Base-by-base conservation (phyloP, 495 filamentous ascomycete genomes). In the Penicillium cosmopolitanum region DNA sequence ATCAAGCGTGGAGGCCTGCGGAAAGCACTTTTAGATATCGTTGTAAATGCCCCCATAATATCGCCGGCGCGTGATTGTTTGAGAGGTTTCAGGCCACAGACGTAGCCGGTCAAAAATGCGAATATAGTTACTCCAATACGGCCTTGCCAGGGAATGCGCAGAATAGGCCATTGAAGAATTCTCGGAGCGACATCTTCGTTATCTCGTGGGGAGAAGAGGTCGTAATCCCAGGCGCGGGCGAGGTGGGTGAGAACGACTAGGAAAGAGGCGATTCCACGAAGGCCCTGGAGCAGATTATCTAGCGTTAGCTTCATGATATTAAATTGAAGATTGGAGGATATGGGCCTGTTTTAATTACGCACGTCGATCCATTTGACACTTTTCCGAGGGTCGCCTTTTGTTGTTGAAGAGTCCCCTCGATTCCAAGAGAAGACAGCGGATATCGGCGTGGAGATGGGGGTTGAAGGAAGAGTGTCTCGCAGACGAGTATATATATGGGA, bases 361-460 rank as follows among this genome's bases (percentile, higher is more conserved):
- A 87, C 85, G 82, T 89, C 87, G 33, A 88, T 84, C 87, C 87
- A 89, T 75, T 87, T 88, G 25, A 89, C 85, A 58, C 85, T 86
- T 66, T 85, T 84, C 60, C 66, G 67, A 2, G 76, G 73, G 53
- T 78, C 74, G n/a, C 76, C 76, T 59, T 73, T 77, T 42, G 65
- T 62, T 19, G 56, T 58, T 5, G 69, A 31, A 31, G 28, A 42
- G 16, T 69, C 57, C 28, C 66, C 65, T 21, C 62, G 63, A 16
- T 57, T 63, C 76, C 76, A 77, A 35, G 70, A 72, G 5, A 77
- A 18, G n/a, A 55, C 47, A 23, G 63, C 23, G 1, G 66, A 58
- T 40, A 69, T 66, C 4, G 62, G 46, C 2, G 46, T 19, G 21
- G 19, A 9, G 11, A 48, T 48, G 23, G 46, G 23, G 5, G 46